Base-by-base conservation (phyloP, 768 basidiomycete genomes). In the Boletus vermiculosoides region DNA sequence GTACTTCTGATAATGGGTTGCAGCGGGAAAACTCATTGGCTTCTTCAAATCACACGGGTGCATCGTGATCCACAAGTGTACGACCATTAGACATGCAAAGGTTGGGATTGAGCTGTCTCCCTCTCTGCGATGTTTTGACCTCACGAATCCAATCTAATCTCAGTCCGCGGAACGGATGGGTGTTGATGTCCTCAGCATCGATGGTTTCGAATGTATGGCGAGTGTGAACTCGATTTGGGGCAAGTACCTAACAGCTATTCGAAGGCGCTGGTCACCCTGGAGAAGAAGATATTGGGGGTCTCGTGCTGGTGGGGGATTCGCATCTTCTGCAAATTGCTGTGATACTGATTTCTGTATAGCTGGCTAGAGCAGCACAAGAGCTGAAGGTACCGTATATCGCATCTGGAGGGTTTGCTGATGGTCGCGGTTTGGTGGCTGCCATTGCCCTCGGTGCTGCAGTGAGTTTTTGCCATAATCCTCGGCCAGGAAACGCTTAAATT, bases 181-280 rank as follows among this genome's bases (percentile, higher is more conserved):
- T 3, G 92, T 92, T n/a, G 93, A 95, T 72, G 76, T 91, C 30
- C 64, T 95, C 28, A 92, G 91, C 61, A 94, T 95, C 30, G 94
- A 95, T 56, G 92, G 94, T 0, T 90, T 95, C 58, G 93, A 95
- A 78, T 95, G 92, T 90, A 57, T 42, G 82, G 54, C 53, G 22
- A 53, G 50, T 28, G 30, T 59, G 7, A 28, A 33, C 25, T 25
- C 37, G 37, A 52, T 40, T 50, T 28, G 25, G 12, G 48, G 20
- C 13, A 39, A 48, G 52, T 51, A 42, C 49, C 50, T 58, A 59
- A 64, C 58, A 55, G 41, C 16, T 5, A 22, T 47, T 2, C 13
- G n/a, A 65, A 93, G 91, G 92, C 67, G 94, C 93, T 31, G 94
- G 94, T 25, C 92, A 94, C 71, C 93, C 93, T 18, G 95, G 95